These are phyloP conservation scores for Malus sieversii DNA, from an alignment of 306 rosid species.

Conservation along the genomic window DNA sequence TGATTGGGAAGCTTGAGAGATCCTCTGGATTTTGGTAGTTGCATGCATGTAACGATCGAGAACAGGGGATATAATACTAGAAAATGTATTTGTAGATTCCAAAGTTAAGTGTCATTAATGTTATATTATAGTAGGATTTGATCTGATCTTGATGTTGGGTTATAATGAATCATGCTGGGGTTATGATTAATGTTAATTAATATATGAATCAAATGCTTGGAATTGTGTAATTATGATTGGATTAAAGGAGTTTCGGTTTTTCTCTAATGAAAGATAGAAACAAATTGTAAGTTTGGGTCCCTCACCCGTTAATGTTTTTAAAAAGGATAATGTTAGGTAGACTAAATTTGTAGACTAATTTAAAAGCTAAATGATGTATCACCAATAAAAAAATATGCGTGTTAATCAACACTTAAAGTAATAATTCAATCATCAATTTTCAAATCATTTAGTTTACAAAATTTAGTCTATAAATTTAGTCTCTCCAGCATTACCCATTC, in stretches of 20 bases:
- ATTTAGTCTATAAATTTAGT: no score
- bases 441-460: no score
- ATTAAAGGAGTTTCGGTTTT: no score
- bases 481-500: no score
- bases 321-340: rapidly evolving
- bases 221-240: no score
- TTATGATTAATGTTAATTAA: not conserved
- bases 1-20: constrained; percentile 62
- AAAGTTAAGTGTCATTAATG: not conserved
- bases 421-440: no score
- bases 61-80: not conserved
- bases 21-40: constrained; percentile 30
- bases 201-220: not conserved
- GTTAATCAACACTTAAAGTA: no score
- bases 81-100: constrained; percentile 9
- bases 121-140: not conserved
- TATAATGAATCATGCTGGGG: not conserved
- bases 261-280: no score
- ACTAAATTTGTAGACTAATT: no score
- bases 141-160: not conserved
- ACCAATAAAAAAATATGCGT: no score
- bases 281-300: not conserved
- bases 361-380: no score
- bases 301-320: not conserved
- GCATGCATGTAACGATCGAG: not conserved